Conservation (phyloP, 352 stramenopile genomes). For the Pilasporangium apinafurcum region DNA sequence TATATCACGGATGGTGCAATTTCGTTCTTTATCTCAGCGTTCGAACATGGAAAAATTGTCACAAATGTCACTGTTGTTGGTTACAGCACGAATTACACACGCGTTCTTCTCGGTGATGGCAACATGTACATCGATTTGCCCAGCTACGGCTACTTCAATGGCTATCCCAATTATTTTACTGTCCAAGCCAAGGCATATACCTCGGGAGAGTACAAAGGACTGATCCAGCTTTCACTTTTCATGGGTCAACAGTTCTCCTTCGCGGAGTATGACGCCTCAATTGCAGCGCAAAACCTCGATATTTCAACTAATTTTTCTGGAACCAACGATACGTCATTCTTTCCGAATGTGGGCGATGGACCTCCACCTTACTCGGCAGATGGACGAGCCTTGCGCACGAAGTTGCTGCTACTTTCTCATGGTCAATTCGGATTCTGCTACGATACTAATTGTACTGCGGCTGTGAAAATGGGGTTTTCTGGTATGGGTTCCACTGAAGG, state of each 20-base stretch:
- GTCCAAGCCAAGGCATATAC: slow-evolving; percentile 1
- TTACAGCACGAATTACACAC: neutral
- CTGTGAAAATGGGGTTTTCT: slow-evolving; percentile 12
- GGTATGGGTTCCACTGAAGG: slow-evolving; percentile 1
- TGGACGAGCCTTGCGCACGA: slow-evolving; percentile 3
- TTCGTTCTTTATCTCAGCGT: slow-evolving; percentile 10
- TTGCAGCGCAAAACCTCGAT: slow-evolving; percentile 3
- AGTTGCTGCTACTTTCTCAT: slow-evolving; percentile 5
- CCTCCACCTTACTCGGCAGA: neutral
- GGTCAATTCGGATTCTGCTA: slow-evolving; percentile 17
- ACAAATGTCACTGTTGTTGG: neutral
- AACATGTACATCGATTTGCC: slow-evolving; percentile 11
- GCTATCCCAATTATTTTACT: neutral
- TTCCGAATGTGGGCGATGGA: neutral
- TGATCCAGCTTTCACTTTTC: slow-evolving; percentile 8
- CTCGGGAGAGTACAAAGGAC: slow-evolving; percentile 6
- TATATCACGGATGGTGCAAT: neutral
- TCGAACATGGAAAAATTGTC: slow-evolving; percentile 4
- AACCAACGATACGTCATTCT: neutral
- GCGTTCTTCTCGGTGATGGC: slow-evolving; percentile 1
- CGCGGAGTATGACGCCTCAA: neutral
- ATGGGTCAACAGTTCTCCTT: neutral
- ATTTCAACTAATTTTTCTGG: neutral
- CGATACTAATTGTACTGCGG: neutral
- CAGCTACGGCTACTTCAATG: neutral